Base-by-base conservation (phyloP, 345 rosid species). In the Leavenworthia alabamica region DNA sequence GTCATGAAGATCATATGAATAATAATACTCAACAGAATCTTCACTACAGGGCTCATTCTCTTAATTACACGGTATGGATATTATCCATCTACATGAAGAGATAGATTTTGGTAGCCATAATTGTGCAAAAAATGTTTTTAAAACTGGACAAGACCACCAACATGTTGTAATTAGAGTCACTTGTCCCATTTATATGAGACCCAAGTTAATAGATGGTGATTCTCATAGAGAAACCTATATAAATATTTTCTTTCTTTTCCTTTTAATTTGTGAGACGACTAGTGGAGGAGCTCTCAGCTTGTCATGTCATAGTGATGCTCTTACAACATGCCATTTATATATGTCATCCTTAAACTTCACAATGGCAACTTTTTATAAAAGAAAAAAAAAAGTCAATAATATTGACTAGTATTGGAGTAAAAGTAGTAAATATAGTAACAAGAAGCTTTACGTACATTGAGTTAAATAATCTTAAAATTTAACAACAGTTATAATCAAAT, bases 21-120 rank as follows among this genome's bases (percentile, higher is more conserved):
- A 46, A 19, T 20, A 81, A 69, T 67, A 72, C 71, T 66, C 84
- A 72, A 56, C 83, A 80, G 44, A 79, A 64, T 50, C 68, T 84
- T 57, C 81, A 78, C 8, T 45, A 69, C 36, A 77, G 86, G 59
- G 48, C 70, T 63, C 81, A 69, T 62, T 74, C 70, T 7, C 61
- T 56, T 56, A 78, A 74, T 65, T 84, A 83, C 59, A 33, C 32
- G n/a, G 42, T 68, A 56, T 49, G 85, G 80, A 19, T 77, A 77
- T 57, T 81, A 70, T 77, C 66, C 62, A n/a, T n/a, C n/a, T n/a
- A n/a, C n/a, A n/a, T n/a, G n/a, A n/a, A n/a, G n/a, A n/a, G n/a
- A n/a, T n/a, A n/a, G n/a, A n/a, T n/a, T n/a, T n/a, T n/a, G n/a
- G n/a, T n/a, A n/a, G n/a, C n/a, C n/a, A n/a, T n/a, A n/a, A n/a